Evolutionary conservation across 2,329 filamentous ascomycete species (phyloP).

Genomic region (Stachybotrys chartarum): DNA sequence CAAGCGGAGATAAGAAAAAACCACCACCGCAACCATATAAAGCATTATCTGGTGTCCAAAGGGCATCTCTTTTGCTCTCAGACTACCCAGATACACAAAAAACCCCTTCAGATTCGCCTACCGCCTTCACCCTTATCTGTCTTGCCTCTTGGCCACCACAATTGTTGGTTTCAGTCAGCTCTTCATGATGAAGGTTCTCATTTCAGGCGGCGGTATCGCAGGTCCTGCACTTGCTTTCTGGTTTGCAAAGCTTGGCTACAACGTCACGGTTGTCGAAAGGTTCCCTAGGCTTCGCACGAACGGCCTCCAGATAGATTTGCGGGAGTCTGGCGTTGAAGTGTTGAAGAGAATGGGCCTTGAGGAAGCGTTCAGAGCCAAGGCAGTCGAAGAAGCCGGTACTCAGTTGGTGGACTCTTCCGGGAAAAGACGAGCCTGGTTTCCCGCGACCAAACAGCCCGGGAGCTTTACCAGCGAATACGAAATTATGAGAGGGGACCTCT

Average conservation of each 20-base stretch:
- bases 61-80: too few relatives aligned
- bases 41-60: too few relatives aligned
- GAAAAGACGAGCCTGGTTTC: conserved; percentile 27
- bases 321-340: conserved; percentile 41
- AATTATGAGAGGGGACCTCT: conserved; percentile 50
- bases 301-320: conserved; percentile 48
- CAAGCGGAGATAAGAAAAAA: too few relatives aligned
- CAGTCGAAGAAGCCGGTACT: conserved; percentile 41
- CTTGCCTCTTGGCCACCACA: too few relatives aligned
- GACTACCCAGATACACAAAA: too few relatives aligned
- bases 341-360: conserved; percentile 25
- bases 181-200: conserved; percentile 15
- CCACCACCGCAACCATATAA: too few relatives aligned
- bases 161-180: too few relatives aligned
- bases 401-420: conserved; percentile 34
- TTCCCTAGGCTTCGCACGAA: conserved; percentile 32
- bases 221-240: conserved; percentile 40
- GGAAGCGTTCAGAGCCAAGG: conserved; percentile 21
- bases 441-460: conserved; percentile 31
- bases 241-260: conserved; percentile 30
- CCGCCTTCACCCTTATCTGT: too few relatives aligned
- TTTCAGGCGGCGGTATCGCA: conserved; percentile 24
- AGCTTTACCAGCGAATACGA: conserved; percentile 46
- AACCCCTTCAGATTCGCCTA: too few relatives aligned
- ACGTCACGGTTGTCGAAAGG: conserved; percentile 34